A percentile compares a stretch with the other conserved stretches of the same genome.
phyloP scores from a whole-genome alignment of 2,329 filamentous ascomycete species.

The Rosellinia necatrix region DNA sequence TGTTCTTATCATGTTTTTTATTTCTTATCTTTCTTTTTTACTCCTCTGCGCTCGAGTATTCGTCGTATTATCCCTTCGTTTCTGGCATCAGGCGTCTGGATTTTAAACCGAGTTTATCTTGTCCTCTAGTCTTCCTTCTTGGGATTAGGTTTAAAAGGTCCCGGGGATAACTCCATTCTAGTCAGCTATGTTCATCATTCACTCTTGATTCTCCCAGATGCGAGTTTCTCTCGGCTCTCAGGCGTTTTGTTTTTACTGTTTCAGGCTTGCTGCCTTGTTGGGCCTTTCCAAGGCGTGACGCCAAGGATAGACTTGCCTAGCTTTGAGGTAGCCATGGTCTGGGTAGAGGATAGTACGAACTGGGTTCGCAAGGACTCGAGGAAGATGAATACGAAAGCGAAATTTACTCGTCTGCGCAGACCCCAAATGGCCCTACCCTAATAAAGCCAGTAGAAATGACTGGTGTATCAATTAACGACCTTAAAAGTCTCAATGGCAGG shows the following conservation, averaged over 20 bases:
- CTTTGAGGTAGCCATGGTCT: background rate
- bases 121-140: background rate
- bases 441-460: too few relatives aligned
- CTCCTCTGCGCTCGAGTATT: too few relatives aligned
- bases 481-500: background rate
- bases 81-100: constrained; percentile 2
- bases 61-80: background rate
- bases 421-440: background rate
- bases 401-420: background rate
- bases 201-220: background rate
- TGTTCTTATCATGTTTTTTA: background rate
- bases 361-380: constrained; percentile 10
- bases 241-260: too few relatives aligned
- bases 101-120: background rate
- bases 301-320: background rate
- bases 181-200: background rate
- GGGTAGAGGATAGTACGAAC: background rate
- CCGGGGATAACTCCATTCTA: background rate
- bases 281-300: background rate
- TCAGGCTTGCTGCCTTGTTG: background rate
- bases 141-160: background rate
- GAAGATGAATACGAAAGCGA: constrained; percentile 8
- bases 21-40: background rate
- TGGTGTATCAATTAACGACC: too few relatives aligned
- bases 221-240: background rate